Evolutionary conservation across 805 yeast genomes (phyloP).

Genomic region (Candida ortonii): DNA sequence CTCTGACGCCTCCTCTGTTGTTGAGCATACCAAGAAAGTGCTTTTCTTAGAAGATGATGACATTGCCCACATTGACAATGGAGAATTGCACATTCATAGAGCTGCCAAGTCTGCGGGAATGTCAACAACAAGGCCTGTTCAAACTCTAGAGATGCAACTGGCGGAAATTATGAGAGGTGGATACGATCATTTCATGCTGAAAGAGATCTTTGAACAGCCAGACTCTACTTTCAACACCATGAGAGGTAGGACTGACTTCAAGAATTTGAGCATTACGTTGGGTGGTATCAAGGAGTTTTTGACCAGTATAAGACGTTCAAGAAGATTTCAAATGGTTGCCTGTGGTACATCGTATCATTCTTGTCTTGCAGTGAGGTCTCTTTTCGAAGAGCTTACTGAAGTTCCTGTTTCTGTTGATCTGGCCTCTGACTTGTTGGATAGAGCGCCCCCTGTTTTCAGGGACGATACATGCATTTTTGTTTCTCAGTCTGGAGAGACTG

Average conservation of each 20-base stretch:
- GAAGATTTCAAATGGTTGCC: conserved; percentile 96
- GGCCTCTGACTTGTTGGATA: conserved; percentile 92
- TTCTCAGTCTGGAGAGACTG: conserved; percentile 98
- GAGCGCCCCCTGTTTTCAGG: conserved; percentile 95
- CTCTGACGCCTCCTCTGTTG: conserved; percentile 95
- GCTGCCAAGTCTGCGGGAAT: conserved; percentile 84
- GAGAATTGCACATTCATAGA: conserved; percentile 97
- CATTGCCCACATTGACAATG: conserved; percentile 96
- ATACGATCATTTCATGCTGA: conserved; percentile 95
- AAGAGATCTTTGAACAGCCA: conserved; percentile 98
- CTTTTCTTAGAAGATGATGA: conserved; percentile 96
- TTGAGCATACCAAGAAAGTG: conserved; percentile 96
- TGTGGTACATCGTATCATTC: conserved; percentile 99
- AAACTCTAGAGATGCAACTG: conserved; percentile 93
- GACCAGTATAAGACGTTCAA: conserved; percentile 86
- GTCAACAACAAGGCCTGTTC: conserved; percentile 93
- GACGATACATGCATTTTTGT: conserved; percentile 97
- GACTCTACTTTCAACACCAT: conserved; percentile 97
- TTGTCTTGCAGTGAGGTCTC: conserved; percentile 93
- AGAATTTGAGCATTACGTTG: conserved; percentile 66
- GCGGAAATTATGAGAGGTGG: conserved; percentile 98
- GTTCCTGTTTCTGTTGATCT: conserved; percentile 90
- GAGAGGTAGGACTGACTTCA: conserved; percentile 98
- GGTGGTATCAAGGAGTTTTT: conserved; percentile 89
- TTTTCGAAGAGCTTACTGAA: conserved; percentile 94